These are phyloP conservation scores for Zygnema circumcarinatum DNA, from an alignment of 139 green algal genomes.

Conservation along the genomic window DNA sequence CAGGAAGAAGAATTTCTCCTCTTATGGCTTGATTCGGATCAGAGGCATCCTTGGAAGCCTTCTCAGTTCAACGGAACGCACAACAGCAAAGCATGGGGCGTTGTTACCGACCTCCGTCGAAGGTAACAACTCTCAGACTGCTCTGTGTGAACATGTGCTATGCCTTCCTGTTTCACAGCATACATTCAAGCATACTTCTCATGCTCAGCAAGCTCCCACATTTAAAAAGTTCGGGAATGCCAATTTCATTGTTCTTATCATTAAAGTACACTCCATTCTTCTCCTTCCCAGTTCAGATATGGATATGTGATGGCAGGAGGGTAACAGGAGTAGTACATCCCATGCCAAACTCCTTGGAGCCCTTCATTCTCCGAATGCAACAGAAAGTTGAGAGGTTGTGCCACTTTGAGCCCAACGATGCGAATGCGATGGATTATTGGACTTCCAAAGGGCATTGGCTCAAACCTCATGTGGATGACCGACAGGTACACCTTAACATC, in stretches of 20 bases:
- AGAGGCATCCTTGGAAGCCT: background rate
- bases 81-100: background rate
- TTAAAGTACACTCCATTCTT: too few relatives aligned
- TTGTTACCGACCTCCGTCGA: background rate
- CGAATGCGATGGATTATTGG: constrained; percentile 23
- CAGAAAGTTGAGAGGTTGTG: background rate
- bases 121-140: too few relatives aligned
- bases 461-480: constrained; percentile 7
- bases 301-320: background rate
- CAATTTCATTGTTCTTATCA: too few relatives aligned
- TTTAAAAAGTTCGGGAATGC: too few relatives aligned
- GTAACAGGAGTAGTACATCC: background rate
- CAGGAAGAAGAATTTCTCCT: background rate
- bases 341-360: background rate
- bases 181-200: too few relatives aligned
- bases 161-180: too few relatives aligned
- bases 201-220: too few relatives aligned
- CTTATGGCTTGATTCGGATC: background rate
- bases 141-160: too few relatives aligned
- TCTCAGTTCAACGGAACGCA: background rate
- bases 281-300: too few relatives aligned
- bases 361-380: background rate
- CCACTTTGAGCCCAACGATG: background rate
- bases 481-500: constrained; percentile 2
- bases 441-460: background rate